These are phyloP conservation scores for Aspergillus sp. DNA, from an alignment of 2,329 filamentous ascomycete species.

Conservation along the genomic window DNA sequence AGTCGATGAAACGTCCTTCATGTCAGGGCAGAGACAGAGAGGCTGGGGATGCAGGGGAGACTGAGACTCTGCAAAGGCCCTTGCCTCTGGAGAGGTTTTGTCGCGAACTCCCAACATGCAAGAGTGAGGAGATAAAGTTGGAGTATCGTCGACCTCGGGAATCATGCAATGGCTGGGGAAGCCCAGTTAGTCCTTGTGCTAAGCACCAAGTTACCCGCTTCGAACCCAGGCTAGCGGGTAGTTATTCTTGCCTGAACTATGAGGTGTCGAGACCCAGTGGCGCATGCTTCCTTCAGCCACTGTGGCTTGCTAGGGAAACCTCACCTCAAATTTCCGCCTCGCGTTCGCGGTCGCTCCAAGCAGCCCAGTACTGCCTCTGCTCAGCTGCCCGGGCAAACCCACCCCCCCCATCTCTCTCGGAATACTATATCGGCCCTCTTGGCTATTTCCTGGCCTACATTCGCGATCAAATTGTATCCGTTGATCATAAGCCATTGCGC, in stretches of 20 bases:
- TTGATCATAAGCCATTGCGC: slow-evolving; percentile 14
- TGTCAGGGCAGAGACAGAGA: background rate
- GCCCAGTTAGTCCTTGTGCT: background rate
- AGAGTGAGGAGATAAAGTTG: background rate
- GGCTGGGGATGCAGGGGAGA: slow-evolving; percentile 2
- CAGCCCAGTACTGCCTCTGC: background rate
- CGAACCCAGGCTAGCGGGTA: background rate
- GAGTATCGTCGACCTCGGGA: background rate
- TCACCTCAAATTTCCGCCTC: slow-evolving; percentile 37
- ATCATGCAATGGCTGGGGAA: slow-evolving; percentile 12
- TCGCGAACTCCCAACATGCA: background rate
- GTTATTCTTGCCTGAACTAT: slow-evolving; percentile 15
- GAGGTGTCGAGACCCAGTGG: slow-evolving; percentile 21
- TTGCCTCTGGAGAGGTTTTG: background rate
- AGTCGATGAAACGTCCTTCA: background rate
- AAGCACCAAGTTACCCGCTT: too few relatives aligned
- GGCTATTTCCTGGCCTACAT: background rate
- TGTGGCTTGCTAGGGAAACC: slow-evolving; percentile 18
- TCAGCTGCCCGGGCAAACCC: slow-evolving; percentile 1
- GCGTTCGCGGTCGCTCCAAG: slow-evolving; percentile 29
- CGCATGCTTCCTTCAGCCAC: slow-evolving; percentile 12
- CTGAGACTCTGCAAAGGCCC: background rate
- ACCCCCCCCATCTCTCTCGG: slow-evolving; percentile 5
- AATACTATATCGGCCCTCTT: slow-evolving; percentile 11
- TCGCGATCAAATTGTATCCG: slow-evolving; percentile 16